phyloP scores from a whole-genome alignment of 768 basidiomycete genomes.

The Suillus luteus region DNA sequence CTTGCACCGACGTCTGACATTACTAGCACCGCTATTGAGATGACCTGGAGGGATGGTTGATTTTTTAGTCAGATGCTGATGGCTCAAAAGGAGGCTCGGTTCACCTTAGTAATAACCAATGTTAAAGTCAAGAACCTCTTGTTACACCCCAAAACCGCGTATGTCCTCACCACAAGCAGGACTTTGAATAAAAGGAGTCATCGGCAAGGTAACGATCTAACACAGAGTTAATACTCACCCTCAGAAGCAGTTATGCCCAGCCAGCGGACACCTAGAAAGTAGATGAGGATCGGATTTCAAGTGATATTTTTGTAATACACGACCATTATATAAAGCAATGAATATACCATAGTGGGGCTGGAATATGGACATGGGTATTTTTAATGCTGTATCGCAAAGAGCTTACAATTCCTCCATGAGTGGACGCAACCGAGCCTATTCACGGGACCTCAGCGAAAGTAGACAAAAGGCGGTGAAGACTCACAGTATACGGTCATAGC shows the following conservation, averaged over 20 bases:
- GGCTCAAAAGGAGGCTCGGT: not conserved
- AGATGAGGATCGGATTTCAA: not conserved
- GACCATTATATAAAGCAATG: not conserved
- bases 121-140: too few species aligned
- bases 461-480: not conserved
- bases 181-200: too few species aligned
- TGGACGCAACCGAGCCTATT: not conserved
- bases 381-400: not conserved
- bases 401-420: constrained; percentile 1
- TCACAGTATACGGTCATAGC: constrained; percentile 7
- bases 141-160: too few species aligned
- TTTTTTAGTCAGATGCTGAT: not conserved
- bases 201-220: not conserved
- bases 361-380: not conserved
- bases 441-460: not conserved
- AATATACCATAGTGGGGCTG: not conserved
- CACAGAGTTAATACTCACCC: not conserved
- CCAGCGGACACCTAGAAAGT: not conserved
- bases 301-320: not conserved
- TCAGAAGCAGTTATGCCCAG: constrained; percentile 1
- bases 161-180: too few species aligned
- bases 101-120: too few species aligned
- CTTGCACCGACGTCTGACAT: not conserved
- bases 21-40: not conserved
- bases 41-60: not conserved